Base-by-base conservation (phyloP, 2,329 filamentous ascomycete genomes). In the Nemania serpens region DNA sequence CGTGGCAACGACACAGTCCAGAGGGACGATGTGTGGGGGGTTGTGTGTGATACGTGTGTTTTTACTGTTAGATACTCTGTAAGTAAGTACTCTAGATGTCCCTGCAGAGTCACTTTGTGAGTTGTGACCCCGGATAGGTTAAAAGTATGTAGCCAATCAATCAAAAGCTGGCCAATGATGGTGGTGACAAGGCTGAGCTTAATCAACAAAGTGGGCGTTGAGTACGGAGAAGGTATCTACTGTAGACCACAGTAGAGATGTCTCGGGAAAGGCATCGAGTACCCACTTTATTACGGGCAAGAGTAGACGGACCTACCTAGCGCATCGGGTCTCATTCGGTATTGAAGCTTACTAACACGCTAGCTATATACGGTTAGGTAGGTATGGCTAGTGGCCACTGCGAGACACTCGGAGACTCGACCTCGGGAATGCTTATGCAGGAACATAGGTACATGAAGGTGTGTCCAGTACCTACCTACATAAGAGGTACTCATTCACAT, bases 381-480 rank as follows among this genome's bases (percentile, higher is more conserved):
- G 4, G 36, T 39, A 39, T 10, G 11, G 15, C 36, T 5, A 39
- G 36, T 39, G 11, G 11, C 11, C 34, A 12, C 34, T 36, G 34
- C 34, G 12, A 12, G 34, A n/a, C n/a, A n/a, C n/a, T n/a, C n/a
- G n/a, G n/a, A n/a, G n/a, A n/a, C 36, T 39, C 36, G n/a, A 3
- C n/a, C 10, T 20, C 15, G 17, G 9, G 9, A 20, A 34, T 43
- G 25, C 50, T 54, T 18, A 59, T 51, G 57, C 57, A 59, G 57
- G 57, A 59, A 60, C 58, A 25, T 43, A 13, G 37, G 45, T 50
- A 33, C 15, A 13, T n/a, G 13, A 36, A 49, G 45, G 15, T 29
- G 3, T 29, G 7, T 29, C 25, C 7, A 29, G 25, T 29, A 29
- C 25, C 25, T 29, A 29, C 25, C 25, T 29, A 29, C 7, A 29